Conservation (phyloP, 73 alveolate species). For the Symbiodinium natans region DNA sequence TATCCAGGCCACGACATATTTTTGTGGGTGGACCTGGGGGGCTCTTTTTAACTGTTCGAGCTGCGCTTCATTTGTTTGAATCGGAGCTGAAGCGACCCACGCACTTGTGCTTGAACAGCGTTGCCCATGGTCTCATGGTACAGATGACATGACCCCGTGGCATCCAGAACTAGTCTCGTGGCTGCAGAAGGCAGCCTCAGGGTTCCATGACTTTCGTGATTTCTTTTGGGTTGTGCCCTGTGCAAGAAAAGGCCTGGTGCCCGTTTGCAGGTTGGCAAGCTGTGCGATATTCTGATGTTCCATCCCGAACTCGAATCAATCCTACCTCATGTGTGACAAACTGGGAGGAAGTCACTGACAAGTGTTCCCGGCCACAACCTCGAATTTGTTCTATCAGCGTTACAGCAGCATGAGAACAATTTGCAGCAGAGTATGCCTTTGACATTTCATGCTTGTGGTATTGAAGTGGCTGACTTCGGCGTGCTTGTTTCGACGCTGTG, state of each 20-base stretch:
- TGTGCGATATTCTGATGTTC: too few relatives aligned
- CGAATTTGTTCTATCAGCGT: background rate
- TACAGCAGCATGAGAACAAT: too few relatives aligned
- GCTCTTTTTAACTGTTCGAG: background rate
- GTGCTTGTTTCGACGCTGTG: too few relatives aligned
- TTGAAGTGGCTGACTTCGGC: too few relatives aligned
- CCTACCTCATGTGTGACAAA: background rate
- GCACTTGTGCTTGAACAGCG: background rate
- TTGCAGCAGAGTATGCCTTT: too few relatives aligned
- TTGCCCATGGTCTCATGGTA: background rate
- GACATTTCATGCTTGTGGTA: too few relatives aligned
- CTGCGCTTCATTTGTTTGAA: background rate
- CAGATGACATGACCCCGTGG: slow-evolving; percentile 7
- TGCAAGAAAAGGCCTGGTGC: too few relatives aligned
- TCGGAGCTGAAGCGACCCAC: background rate
- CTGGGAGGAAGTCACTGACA: slow-evolving; percentile 73
- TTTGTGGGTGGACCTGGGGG: background rate
- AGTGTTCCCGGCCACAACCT: slow-evolving; percentile 41
- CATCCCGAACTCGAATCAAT: too few relatives aligned
- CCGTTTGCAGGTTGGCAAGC: too few relatives aligned
- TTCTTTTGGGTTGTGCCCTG: background rate
- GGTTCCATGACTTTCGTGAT: background rate
- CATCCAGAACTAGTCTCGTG: background rate
- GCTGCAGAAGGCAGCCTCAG: slow-evolving; percentile 3
- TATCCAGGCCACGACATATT: background rate